A percentile compares a stretch with the other conserved stretches of the same genome.
These are phyloP conservation scores for Globisporangium barbulae DNA, from an alignment of 352 stramenopile species.

Conservation along the genomic window DNA sequence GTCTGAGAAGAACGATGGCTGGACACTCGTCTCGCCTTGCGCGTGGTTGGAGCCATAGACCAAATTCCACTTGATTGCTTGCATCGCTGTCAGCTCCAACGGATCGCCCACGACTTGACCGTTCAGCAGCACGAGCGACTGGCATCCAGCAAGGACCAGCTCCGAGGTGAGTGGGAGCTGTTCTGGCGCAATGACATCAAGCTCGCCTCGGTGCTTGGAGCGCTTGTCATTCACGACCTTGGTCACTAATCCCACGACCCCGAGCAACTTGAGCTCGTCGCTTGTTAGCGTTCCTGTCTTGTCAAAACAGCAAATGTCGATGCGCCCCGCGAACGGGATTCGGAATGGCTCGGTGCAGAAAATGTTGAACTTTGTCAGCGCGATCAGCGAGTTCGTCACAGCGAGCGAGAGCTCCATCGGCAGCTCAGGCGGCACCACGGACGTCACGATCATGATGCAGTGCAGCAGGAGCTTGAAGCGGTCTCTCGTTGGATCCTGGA, in stretches of 20 bases:
- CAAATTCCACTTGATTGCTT: constrained; percentile 67
- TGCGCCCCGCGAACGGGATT: constrained; percentile 90
- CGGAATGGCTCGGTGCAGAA: constrained; percentile 95
- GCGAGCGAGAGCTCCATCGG: constrained; percentile 94
- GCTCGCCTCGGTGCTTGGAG: constrained; percentile 14
- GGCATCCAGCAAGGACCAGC: constrained; percentile 74
- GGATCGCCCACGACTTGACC: constrained; percentile 91
- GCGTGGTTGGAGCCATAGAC: constrained; percentile 20
- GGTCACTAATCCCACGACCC: constrained; percentile 28
- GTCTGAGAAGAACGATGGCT: constrained; percentile 31
- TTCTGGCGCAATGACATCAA: constrained; percentile 31
- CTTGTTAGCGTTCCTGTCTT: constrained; percentile 95
- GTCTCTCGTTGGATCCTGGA: constrained; percentile 51
- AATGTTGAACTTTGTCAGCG: constrained; percentile 85
- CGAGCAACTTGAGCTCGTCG: constrained; percentile 81
- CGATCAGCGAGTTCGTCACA: constrained; percentile 91
- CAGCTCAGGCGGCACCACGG: constrained; percentile 93
- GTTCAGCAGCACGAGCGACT: constrained; percentile 90
- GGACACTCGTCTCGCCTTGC: constrained; percentile 12
- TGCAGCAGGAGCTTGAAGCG: constrained; percentile 92
- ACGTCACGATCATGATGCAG: constrained; percentile 96
- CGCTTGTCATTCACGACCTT: background rate
- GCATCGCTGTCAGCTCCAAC: constrained; percentile 90
- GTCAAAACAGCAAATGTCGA: constrained; percentile 94
- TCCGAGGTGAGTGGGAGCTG: constrained; percentile 35